phyloP scores from a whole-genome alignment of 129 eudicot genomes.

The Escallonia rubra region DNA sequence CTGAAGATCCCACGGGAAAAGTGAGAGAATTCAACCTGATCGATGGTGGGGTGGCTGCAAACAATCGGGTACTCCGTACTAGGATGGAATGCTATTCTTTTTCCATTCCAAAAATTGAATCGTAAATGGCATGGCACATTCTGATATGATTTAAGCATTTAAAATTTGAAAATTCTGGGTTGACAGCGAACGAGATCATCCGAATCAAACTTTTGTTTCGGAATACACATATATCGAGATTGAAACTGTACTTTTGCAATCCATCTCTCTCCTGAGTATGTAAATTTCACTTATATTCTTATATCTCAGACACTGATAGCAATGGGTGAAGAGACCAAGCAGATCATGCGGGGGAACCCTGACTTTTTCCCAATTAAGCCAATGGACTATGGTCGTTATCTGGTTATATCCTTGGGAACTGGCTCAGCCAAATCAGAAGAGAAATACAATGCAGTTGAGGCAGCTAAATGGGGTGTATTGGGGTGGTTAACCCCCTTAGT shows the following conservation, averaged over 20 bases:
- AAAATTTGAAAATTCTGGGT: too few relatives aligned
- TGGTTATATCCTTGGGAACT: constrained; percentile 69
- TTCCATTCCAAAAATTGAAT: too few relatives aligned
- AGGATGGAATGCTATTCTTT: too few relatives aligned
- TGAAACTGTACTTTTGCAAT: background rate
- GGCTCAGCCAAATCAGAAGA: constrained; percentile 43
- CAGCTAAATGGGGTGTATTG: constrained; percentile 62
- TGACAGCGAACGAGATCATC: background rate
- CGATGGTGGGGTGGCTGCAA: constrained; percentile 54
- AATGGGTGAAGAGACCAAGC: constrained; percentile 44
- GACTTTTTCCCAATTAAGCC: constrained; percentile 22
- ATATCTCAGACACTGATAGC: constrained; percentile 56
- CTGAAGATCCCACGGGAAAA: constrained; percentile 23
- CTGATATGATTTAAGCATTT: too few relatives aligned
- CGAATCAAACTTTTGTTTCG: background rate
- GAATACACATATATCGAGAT: background rate
- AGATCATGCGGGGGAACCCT: constrained; percentile 46
- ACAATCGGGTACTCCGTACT: constrained; percentile 30
- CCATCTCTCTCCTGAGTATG: background rate
- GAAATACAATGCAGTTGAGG: constrained; percentile 41
- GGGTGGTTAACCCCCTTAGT: constrained; percentile 63
- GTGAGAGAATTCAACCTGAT: constrained; percentile 25
- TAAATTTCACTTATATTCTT: background rate
- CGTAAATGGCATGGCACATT: too few relatives aligned
- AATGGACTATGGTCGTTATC: constrained; percentile 37